Conservation (phyloP, 768 basidiomycete species). For the Mrakia frigida region DNA sequence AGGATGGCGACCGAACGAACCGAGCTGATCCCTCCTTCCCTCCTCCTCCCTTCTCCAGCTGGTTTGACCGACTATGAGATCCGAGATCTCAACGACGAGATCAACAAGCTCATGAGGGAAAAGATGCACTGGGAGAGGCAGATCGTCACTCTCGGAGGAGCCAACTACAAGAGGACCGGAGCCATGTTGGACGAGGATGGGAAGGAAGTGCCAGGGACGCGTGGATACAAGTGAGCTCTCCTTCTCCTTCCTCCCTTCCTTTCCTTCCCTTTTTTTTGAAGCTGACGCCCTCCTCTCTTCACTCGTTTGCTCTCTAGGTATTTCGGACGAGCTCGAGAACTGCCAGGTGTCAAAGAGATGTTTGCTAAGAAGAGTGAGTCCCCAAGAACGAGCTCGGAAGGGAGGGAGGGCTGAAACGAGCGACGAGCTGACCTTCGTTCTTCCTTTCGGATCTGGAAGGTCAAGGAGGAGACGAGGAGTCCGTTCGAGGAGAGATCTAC, state of each 20-base stretch:
- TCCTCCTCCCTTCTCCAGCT: slow-evolving; percentile 50
- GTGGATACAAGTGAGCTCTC: slow-evolving; percentile 82
- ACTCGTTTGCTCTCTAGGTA: slow-evolving; percentile 55
- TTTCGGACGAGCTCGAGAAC: slow-evolving; percentile 91
- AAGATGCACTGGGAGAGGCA: slow-evolving; percentile 98
- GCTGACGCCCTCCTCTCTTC: not conserved
- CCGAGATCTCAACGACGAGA: slow-evolving; percentile 93
- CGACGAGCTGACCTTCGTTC: not conserved
- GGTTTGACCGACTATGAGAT: slow-evolving; percentile 93
- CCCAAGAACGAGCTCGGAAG: not conserved
- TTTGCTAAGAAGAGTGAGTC: slow-evolving; percentile 72
- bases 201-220: slow-evolving; percentile 90
- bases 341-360: slow-evolving; percentile 93
- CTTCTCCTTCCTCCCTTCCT: not conserved
- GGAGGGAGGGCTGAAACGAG: not conserved
- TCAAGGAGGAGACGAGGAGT: slow-evolving; percentile 79
- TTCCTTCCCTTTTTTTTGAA: not conserved
- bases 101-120: slow-evolving; percentile 90
- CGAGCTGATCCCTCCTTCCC: not conserved
- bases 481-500: slow-evolving; percentile 64
- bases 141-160: slow-evolving; percentile 90
- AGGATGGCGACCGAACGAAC: not conserved
- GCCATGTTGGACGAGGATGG: slow-evolving; percentile 93
- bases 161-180: slow-evolving; percentile 84
- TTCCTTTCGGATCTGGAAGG: slow-evolving; percentile 34